These are phyloP conservation scores for Noccaea bulbosa DNA, from an alignment of 345 rosid genomes.

Conservation along the genomic window DNA sequence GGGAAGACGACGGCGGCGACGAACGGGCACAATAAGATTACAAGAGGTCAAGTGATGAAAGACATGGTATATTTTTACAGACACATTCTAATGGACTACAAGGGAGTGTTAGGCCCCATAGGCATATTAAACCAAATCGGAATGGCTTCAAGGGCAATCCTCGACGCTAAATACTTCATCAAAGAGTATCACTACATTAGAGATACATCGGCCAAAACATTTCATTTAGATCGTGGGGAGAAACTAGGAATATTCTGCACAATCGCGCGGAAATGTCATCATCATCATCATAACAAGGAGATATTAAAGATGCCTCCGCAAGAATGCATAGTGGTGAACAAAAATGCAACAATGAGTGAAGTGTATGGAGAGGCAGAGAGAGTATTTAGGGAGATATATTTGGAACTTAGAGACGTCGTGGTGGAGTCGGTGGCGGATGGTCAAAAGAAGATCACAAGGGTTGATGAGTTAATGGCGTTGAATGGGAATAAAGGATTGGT, in stretches of 20 bases:
- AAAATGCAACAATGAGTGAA: constrained; percentile 66
- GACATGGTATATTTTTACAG: constrained; percentile 65
- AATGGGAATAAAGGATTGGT: constrained; percentile 53
- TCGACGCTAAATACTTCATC: constrained; percentile 68
- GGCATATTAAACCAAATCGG: constrained; percentile 55
- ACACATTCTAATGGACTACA: constrained; percentile 59
- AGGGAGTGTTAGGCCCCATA: constrained; percentile 42
- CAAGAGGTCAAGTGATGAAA: constrained; percentile 65
- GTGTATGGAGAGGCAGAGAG: constrained; percentile 65
- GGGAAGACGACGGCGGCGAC: constrained; percentile 35
- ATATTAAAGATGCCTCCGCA: constrained; percentile 50
- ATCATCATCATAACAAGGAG: constrained; percentile 37
- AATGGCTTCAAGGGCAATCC: constrained; percentile 66
- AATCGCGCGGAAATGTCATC: constrained; percentile 42
- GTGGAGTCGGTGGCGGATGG: constrained; percentile 52
- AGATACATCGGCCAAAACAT: constrained; percentile 37
- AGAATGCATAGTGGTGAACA: constrained; percentile 64
- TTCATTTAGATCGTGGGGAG: constrained; percentile 41
- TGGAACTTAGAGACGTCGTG: constrained; percentile 65
- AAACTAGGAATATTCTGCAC: constrained; percentile 66
- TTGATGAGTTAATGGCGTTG: constrained; percentile 44
- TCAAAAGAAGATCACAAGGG: constrained; percentile 48
- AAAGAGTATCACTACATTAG: constrained; percentile 60
- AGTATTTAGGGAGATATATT: constrained; percentile 65
- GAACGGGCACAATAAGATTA: constrained; percentile 51